Conservation (phyloP, 1,139 yeast species). For the Suhomyces kunorum region DNA sequence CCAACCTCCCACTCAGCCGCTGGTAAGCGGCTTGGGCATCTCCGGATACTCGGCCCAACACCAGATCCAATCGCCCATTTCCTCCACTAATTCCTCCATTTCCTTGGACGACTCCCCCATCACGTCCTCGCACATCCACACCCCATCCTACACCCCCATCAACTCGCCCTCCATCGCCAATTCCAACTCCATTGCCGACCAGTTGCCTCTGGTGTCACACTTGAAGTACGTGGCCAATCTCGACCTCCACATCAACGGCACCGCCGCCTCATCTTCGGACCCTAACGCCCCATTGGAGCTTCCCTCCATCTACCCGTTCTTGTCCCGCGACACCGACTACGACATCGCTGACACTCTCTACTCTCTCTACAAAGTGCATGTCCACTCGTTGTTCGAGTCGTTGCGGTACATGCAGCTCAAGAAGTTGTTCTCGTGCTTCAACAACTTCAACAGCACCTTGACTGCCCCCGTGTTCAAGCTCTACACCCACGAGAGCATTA, state of each 20-base stretch:
- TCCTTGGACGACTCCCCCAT: constrained; percentile 20
- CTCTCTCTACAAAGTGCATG: constrained; percentile 63
- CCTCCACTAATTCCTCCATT: constrained; percentile 23
- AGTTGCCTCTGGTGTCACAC: constrained; percentile 23
- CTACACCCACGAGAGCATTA: constrained; percentile 50
- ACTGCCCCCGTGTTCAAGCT: constrained; percentile 67
- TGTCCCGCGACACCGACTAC: constrained; percentile 51
- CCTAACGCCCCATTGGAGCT: constrained; percentile 39
- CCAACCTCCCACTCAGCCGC: constrained; percentile 14
- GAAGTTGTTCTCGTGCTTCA: constrained; percentile 54
- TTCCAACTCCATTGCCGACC: constrained; percentile 18
- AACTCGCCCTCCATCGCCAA: constrained; percentile 20
- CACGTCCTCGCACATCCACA: constrained; percentile 16
- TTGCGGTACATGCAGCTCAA: constrained; percentile 69
- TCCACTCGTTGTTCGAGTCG: constrained; percentile 61
- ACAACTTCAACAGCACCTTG: constrained; percentile 58
- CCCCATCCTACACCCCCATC: constrained; percentile 21
- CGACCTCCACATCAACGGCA: constrained; percentile 30
- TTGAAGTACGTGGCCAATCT: constrained; percentile 43
- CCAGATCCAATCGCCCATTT: constrained; percentile 27
- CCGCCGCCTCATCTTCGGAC: constrained; percentile 16
- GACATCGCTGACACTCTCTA: constrained; percentile 65
- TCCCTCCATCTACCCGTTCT: constrained; percentile 54
- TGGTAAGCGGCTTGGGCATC: constrained; percentile 13
- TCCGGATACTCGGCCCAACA: constrained; percentile 11